Evolutionary conservation across 371 early-diverging fungal species (phyloP).

Genomic region (Rhizopus stolonifer): DNA sequence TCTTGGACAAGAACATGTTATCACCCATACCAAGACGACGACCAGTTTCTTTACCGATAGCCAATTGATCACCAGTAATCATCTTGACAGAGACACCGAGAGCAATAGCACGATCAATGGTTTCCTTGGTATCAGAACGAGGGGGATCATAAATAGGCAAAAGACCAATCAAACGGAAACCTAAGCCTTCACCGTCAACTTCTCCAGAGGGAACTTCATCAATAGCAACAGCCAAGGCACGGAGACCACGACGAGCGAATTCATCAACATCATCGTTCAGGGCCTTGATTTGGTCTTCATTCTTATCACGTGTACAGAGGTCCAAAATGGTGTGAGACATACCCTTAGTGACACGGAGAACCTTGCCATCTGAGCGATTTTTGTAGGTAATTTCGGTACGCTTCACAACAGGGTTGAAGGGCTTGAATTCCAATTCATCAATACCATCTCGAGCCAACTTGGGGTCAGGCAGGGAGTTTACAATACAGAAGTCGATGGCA

Average conservation of each 20-base stretch:
- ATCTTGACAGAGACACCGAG: slow-evolving; percentile 93
- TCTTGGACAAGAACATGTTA: slow-evolving; percentile 73
- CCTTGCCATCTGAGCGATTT: slow-evolving; percentile 58
- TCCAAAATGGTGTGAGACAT: slow-evolving; percentile 76
- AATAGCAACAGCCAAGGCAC: slow-evolving; percentile 78
- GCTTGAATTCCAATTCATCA: slow-evolving; percentile 74
- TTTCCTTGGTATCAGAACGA: slow-evolving; percentile 79
- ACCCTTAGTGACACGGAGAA: slow-evolving; percentile 72
- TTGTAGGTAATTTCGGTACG: slow-evolving; percentile 82
- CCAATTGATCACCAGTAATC: slow-evolving; percentile 95
- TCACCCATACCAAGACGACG: slow-evolving; percentile 75
- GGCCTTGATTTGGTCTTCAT: slow-evolving; percentile 56
- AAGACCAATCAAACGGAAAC: slow-evolving; percentile 64
- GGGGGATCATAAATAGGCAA: slow-evolving; percentile 91
- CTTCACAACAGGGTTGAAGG: slow-evolving; percentile 90
- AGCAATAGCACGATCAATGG: slow-evolving; percentile 81
- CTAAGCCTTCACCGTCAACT: slow-evolving; percentile 49
- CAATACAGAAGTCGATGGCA: slow-evolving; percentile 77
- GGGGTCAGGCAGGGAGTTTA: slow-evolving; percentile 64
- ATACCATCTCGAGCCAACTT: slow-evolving; percentile 65
- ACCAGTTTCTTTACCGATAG: slow-evolving; percentile 89
- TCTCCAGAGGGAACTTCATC: slow-evolving; percentile 61
- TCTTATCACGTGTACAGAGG: slow-evolving; percentile 71
- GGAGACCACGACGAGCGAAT: slow-evolving; percentile 82
- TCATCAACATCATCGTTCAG: slow-evolving; percentile 72